Conservation (phyloP, 202 grass and related monocot species). For the Hordeum pubiflorum region DNA sequence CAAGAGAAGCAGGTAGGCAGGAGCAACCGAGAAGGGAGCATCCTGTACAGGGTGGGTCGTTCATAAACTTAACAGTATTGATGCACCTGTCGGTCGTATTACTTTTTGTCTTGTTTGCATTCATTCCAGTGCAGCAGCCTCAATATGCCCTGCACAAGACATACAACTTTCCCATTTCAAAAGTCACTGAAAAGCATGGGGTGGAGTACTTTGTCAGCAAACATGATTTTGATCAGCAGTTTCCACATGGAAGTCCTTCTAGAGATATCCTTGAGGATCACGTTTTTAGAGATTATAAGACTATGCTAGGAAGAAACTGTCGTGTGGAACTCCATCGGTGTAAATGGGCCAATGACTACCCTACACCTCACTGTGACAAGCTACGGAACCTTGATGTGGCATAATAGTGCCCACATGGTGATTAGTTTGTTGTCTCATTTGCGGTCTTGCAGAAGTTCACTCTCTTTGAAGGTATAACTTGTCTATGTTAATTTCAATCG, state of each 20-base stretch:
- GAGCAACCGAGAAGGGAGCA: conserved; percentile 45
- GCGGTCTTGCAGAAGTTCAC: neutral
- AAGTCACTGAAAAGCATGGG: conserved; percentile 55
- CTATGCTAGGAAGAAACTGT: conserved; percentile 51
- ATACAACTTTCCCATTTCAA: conserved; percentile 47
- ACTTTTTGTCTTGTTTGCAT: conserved; percentile 48
- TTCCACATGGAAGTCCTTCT: conserved; percentile 47
- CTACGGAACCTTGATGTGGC: conserved; percentile 38
- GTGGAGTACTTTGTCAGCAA: conserved; percentile 77
- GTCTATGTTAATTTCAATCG: neutral
- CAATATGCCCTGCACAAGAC: conserved; percentile 75
- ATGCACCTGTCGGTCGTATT: conserved; percentile 45
- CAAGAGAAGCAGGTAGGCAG: conserved; percentile 46
- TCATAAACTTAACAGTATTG: conserved; percentile 35
- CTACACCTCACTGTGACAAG: conserved; percentile 76
- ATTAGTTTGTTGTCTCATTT: conserved; percentile 15
- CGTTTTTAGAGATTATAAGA: conserved; percentile 68
- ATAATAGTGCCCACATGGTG: conserved; percentile 27
- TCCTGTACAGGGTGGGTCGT: conserved; percentile 20
- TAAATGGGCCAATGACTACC: conserved; percentile 55
- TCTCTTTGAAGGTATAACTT: conserved; percentile 15
- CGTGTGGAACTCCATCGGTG: conserved; percentile 53
- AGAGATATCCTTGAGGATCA: conserved; percentile 66
- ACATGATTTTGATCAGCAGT: conserved; percentile 69
- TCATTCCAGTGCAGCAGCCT: conserved; percentile 41